Conservation (phyloP, 225 moss, liverwort and hornwort species). For the Pleurozium schreberi region DNA sequence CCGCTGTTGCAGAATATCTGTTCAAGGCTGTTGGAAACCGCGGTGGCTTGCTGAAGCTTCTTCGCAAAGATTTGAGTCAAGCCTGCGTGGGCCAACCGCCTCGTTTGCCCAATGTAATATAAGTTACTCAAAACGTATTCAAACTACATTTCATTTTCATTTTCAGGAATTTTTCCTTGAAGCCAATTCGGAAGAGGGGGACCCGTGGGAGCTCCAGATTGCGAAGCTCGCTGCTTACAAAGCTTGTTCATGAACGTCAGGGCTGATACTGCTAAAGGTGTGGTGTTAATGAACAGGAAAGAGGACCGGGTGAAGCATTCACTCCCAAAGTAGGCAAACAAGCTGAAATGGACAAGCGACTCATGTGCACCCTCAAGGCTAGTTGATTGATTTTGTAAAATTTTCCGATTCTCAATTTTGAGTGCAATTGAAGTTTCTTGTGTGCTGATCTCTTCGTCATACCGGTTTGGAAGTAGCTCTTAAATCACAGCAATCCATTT, state of each 20-base stretch:
- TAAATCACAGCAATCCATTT: not conserved
- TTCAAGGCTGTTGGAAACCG: conserved; percentile 46
- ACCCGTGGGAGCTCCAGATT: not conserved
- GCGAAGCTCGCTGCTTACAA: not conserved
- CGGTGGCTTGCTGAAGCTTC: conserved; percentile 51
- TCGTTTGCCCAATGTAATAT: conserved; percentile 49
- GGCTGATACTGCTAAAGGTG: not conserved
- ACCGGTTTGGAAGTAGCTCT: not conserved
- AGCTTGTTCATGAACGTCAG: not conserved
- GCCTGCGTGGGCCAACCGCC: conserved; percentile 56
- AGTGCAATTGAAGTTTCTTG: not conserved
- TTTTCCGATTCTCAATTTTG: not conserved
- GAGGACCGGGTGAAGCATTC: conserved; percentile 56
- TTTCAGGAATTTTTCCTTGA: not conserved
- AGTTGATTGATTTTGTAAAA: not conserved
- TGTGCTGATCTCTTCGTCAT: not conserved
- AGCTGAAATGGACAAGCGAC: conserved; percentile 84
- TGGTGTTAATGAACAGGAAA: conserved; percentile 35
- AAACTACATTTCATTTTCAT: not conserved
- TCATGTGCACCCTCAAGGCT: conserved; percentile 74
- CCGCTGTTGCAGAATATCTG: conserved; percentile 77
- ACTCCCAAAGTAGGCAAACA: conserved; percentile 63
- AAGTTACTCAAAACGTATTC: not conserved
- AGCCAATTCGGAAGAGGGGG: not conserved
- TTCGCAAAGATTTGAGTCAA: conserved; percentile 77